Percentiles rank a stretch among this genome's conserved stretches.
These are phyloP conservation scores for Camellia granthamiana DNA, from an alignment of 148 eudicot genomes.

Conservation along the genomic window DNA sequence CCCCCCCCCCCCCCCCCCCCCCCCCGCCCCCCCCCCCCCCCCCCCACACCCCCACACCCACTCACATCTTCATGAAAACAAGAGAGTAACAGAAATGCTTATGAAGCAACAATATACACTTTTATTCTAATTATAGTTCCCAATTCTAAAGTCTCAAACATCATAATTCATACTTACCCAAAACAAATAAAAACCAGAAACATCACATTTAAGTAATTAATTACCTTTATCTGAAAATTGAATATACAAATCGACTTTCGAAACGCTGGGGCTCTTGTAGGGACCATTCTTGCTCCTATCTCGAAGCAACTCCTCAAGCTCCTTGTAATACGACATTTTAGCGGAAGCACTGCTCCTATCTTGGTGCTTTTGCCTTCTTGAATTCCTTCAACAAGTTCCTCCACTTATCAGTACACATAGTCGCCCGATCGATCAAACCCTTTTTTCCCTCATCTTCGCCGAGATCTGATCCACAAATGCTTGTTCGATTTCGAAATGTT, in stretches of 20 bases:
- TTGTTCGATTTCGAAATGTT: conserved; percentile 82
- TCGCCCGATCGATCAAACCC: conserved; percentile 94
- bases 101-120: neutral
- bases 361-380: conserved; percentile 46
- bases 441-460: conserved; percentile 65
- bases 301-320: conserved; percentile 56
- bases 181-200: neutral
- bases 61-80: too few relatives aligned
- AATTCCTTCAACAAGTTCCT: conserved; percentile 77
- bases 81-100: neutral
- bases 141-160: conserved; percentile 3
- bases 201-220: neutral
- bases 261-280: conserved; percentile 14
- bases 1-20: too few relatives aligned
- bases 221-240: conserved; percentile 68
- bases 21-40: too few relatives aligned
- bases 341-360: conserved; percentile 26
- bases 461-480: conserved; percentile 89
- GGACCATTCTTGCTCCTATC: conserved; percentile 32
- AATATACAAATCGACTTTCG: conserved; percentile 48
- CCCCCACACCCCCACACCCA: too few relatives aligned
- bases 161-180: neutral
- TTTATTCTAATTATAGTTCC: neutral
- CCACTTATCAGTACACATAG: conserved; percentile 98
- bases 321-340: conserved; percentile 62